Base-by-base conservation (phyloP, 2,329 filamentous ascomycete genomes). In the Bipolaris victoriae region DNA sequence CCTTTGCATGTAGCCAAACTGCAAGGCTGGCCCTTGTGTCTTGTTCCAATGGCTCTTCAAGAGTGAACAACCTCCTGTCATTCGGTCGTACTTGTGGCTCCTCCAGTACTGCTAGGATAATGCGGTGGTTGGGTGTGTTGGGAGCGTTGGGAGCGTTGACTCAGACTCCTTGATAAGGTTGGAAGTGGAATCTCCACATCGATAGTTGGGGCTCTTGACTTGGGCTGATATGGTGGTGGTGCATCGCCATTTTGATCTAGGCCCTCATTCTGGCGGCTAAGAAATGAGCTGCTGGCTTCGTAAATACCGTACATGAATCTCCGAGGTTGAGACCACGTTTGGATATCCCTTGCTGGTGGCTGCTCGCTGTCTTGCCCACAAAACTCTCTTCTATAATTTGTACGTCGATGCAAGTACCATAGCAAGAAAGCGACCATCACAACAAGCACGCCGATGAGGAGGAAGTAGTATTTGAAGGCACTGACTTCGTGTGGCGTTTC, bases 201-300 rank as follows among this genome's bases (percentile, higher is more conserved):
- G 24, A 40, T 22, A 7, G 59, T 57, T 43, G 66, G 46, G 55
- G 53, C 64, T 13, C 72, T 66, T 22, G 57, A 62, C 58, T 76
- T 77, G 0, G 55, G 77, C 64, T 66, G 78, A 69, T 90, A 90
- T 0, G 87, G 85, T 46, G 87, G 87, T 48, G 87, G 87, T 9
- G 86, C 85, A 70, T 89, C 86, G 26, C 87, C 87, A 41, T 82
- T 73, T 75, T 88, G 86, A 68, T 89, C 82, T 54, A 89, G 72
- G 0, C 87, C 87, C 61, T 89, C 87, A 44, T 82, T 78, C 11
- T 65, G 65, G 29, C 69, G 65, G 7, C 65, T 29, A 18, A 67
- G 48, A 13, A 59, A 49, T 15, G 62, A 51, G 29, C 54, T 65
- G 35, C 67, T 60, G 24, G 57, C 54, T 36, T 68, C 63, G 48